These are phyloP conservation scores for Penicillium sumatraense DNA, from an alignment of 2,329 filamentous ascomycete genomes.

Conservation along the genomic window DNA sequence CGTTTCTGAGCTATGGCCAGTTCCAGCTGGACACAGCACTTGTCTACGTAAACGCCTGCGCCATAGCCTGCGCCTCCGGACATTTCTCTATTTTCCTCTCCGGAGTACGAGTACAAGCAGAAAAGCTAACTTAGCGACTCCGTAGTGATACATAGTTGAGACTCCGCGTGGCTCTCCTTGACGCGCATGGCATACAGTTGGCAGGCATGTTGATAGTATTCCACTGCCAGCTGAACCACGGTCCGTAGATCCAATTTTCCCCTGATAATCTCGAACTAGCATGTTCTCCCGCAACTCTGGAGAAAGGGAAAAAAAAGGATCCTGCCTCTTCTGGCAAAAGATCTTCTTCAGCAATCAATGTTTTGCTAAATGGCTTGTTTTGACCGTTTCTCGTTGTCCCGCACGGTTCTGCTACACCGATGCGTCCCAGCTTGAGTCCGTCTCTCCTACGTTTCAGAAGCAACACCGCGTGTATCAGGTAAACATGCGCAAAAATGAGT, in stretches of 20 bases:
- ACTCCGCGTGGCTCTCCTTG: too few relatives aligned
- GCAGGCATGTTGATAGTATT: too few relatives aligned
- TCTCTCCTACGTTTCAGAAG: not conserved
- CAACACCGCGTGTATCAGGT: not conserved
- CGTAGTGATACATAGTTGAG: too few relatives aligned
- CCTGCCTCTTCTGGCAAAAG: not conserved
- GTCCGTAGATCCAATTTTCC: too few relatives aligned
- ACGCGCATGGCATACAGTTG: too few relatives aligned
- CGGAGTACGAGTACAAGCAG: too few relatives aligned
- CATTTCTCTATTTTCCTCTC: not conserved
- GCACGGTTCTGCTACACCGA: slow-evolving; percentile 1
- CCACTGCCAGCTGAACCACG: too few relatives aligned
- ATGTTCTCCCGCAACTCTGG: not conserved
- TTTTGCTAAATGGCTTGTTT: not conserved
- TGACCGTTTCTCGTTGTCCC: not conserved
- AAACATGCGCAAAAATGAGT: too few relatives aligned
- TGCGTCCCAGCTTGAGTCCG: not conserved
- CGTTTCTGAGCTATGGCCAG: too few relatives aligned
- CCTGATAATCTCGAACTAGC: not conserved
- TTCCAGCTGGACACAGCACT: too few relatives aligned
- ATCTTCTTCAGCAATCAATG: not conserved
- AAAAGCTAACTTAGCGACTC: too few relatives aligned
- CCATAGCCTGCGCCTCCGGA: not conserved
- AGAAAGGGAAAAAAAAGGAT: not conserved
- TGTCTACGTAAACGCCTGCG: not conserved